A percentile compares a stretch with the other conserved stretches of the same genome.
phyloP scores from a whole-genome alignment of 2,329 filamentous ascomycete genomes.

The Fusarium abutilonis region DNA sequence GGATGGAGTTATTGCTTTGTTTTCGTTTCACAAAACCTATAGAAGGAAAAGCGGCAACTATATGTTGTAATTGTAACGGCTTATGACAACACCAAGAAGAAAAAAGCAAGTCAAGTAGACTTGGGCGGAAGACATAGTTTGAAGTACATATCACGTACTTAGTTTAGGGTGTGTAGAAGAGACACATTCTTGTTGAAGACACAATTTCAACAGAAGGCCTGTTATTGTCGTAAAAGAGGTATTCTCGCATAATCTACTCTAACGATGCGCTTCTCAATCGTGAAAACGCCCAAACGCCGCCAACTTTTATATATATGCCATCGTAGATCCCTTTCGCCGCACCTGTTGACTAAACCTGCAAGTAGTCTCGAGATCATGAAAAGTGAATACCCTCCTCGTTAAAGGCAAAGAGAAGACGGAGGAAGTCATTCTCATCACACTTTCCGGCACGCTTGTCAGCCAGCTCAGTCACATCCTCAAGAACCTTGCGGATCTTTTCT shows the following conservation, averaged over 20 bases:
- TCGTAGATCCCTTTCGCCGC: conserved; percentile 4
- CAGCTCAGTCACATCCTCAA: conserved; percentile 82
- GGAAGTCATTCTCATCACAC: conserved; percentile 92
- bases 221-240: conserved; percentile 22
- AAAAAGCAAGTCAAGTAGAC: conserved; percentile 31
- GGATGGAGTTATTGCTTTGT: conserved; percentile 39
- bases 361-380: conserved; percentile 58
- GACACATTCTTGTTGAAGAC: conserved; percentile 24
- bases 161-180: conserved; percentile 23
- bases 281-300: conserved; percentile 35
- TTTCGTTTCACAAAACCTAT: conserved; percentile 44
- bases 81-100: conserved; percentile 45
- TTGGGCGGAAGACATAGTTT: conserved; percentile 31
- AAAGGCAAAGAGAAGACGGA: conserved; percentile 82
- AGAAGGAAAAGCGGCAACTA: conserved; percentile 48
- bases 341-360: conserved; percentile 1
- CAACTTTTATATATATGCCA: conserved; percentile 18
- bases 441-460: conserved; percentile 83
- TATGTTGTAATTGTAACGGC: conserved; percentile 49
- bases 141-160: conserved; percentile 40
- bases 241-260: conserved; percentile 25
- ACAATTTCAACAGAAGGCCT: conserved; percentile 14
- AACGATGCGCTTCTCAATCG: conserved; percentile 9
- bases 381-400: conserved; percentile 96
- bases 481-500: conserved; percentile 84